Evolutionary conservation across 2,329 filamentous ascomycete species (phyloP).

Genomic region (Pestalotiopsis sp.): DNA sequence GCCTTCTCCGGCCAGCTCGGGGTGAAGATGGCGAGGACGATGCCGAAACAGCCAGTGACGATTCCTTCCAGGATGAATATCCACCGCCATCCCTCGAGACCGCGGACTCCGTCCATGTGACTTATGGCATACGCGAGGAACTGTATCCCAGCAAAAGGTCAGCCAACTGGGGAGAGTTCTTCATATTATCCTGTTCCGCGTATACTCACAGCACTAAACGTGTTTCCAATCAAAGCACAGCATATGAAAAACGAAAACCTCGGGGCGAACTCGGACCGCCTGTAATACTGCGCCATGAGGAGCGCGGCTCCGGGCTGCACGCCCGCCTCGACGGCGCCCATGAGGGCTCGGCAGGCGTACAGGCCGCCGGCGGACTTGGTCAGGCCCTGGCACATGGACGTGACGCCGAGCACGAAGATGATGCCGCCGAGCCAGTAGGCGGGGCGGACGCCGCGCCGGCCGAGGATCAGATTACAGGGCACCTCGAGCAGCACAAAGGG

Average conservation of each 20-base stretch:
- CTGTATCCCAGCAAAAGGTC: neutral
- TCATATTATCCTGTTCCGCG: neutral
- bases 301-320: constrained; percentile 1
- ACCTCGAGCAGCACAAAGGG: constrained; percentile 7
- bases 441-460: neutral
- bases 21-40: constrained; percentile 1
- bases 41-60: constrained; percentile 14
- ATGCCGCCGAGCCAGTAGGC: constrained; percentile 2
- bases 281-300: constrained; percentile 7
- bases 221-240: constrained; percentile 2
- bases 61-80: constrained; percentile 24
- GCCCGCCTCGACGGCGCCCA: constrained; percentile 5
- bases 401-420: neutral
- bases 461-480: constrained; percentile 1
- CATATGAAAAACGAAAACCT: constrained; percentile 4
- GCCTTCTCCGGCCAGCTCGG: constrained; percentile 4
- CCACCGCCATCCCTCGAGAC: constrained; percentile 28
- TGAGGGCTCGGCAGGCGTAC: constrained; percentile 5
- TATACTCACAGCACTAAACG: constrained; percentile 5
- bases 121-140: constrained; percentile 9
- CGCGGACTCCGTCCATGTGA: constrained; percentile 21
- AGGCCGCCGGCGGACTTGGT: neutral
- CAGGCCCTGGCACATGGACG: constrained; percentile 4
- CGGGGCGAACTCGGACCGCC: neutral
- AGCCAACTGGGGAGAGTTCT: neutral